Evolutionary conservation across 306 rosid species (phyloP), one percentile per base, ranked within the genome.

Genomic region (Castanospermum australe): DNA sequence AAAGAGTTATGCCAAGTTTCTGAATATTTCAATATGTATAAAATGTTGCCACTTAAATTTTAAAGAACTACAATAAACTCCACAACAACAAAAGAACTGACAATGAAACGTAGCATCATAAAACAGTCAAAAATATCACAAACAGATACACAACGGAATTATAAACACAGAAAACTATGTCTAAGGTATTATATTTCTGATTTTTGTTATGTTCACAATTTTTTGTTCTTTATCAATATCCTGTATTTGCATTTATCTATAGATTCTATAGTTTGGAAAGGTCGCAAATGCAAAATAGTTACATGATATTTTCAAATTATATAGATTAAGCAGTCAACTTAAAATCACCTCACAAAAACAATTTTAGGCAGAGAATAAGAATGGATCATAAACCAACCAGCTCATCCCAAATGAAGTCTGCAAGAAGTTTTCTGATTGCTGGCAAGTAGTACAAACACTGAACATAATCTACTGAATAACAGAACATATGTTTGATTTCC

Each of bases 11-110:
- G 30, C 24, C 36, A 25, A 51, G 56, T 71, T 80, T 71, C 38
- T n/a, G 24, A 55, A 39, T 64, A 75, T 75, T 67, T 71, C 55
- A 28, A 35, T 30, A 39, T 8, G 55, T 36, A 60, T 50, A 24
- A 73, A 67, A 50, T 60, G 57, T 66, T 25, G 56, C 35, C 45
- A 48, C 74, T 74, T 8, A 51, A 68, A 79, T 75, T 67, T 51
- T 61, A 57, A 60, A 67, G 28, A 20, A 44, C 18, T 21, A 22
- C 11, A n/a, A 74, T 28, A 64, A 74, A 8, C 61, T 33, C 32
- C 47, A 56, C 39, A 54, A 39, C 9, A n/a, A 5, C 10, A 2
- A 11, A 18, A 82, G 17, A 24, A 56, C 38, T 59, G 59, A 20
- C 73, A 67, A 73, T 21, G 73, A 1, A 28, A 45, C 44, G 66